phyloP scores from a whole-genome alignment of 305 asterid genomes.

The Striga hermonthica region DNA sequence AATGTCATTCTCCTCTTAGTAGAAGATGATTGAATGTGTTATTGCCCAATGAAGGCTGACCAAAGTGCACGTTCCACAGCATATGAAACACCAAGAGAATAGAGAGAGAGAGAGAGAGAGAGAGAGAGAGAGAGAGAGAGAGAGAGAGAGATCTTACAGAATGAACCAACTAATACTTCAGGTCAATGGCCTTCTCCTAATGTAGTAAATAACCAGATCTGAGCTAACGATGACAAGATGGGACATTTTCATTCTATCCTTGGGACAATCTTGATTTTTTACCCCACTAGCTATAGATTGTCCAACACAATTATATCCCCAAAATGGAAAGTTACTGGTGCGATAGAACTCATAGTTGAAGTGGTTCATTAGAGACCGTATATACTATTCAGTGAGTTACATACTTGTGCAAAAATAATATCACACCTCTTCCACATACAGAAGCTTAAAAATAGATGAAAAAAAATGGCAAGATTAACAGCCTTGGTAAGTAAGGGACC shows the following conservation, averaged over 20 bases:
- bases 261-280: background rate
- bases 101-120: background rate
- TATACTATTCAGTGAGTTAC: conserved; percentile 6
- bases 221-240: background rate
- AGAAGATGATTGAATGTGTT: background rate
- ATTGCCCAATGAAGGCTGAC: background rate
- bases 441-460: background rate
- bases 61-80: background rate
- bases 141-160: too few species aligned
- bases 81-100: background rate
- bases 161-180: background rate
- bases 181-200: background rate
- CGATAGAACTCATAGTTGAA: background rate
- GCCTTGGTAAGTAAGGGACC: background rate
- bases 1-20: background rate
- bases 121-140: too few species aligned
- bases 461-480: background rate
- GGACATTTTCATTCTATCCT: background rate
- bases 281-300: background rate
- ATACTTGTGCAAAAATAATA: background rate
- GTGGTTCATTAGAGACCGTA: background rate
- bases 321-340: conserved; percentile 4
- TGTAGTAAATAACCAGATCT: background rate
- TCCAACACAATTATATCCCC: background rate
- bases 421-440: background rate